These are phyloP conservation scores for Flueggea neowawraea DNA, from an alignment of 441 rosid species.

Conservation along the genomic window DNA sequence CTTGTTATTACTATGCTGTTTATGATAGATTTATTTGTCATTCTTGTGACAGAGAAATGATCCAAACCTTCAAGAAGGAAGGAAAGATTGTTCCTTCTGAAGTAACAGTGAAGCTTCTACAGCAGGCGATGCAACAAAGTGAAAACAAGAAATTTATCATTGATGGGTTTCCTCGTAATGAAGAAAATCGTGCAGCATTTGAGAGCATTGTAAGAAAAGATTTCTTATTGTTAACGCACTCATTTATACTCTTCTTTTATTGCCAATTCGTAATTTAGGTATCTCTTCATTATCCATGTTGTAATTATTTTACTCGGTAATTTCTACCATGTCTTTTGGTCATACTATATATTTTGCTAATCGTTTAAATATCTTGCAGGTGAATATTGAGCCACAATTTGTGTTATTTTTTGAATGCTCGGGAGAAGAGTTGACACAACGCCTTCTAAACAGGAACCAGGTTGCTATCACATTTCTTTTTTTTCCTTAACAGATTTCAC, in stretches of 20 bases:
- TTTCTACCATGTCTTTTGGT: not conserved
- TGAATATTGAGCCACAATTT: constrained; percentile 67
- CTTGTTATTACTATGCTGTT: not conserved
- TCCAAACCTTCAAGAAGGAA: constrained; percentile 72
- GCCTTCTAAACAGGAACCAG: constrained; percentile 78
- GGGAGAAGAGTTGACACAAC: constrained; percentile 80
- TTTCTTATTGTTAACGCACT: not conserved
- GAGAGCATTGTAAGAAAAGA: constrained; percentile 62
- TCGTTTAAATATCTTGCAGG: constrained; percentile 36
- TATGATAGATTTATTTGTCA: no score
- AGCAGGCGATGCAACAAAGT: constrained; percentile 66
- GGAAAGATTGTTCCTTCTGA: constrained; percentile 96
- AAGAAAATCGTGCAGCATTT: constrained; percentile 86
- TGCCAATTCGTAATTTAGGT: not conserved
- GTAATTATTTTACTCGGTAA: not conserved
- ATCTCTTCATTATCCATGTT: not conserved
- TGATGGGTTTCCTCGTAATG: constrained; percentile 94
- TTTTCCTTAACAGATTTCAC: not conserved
- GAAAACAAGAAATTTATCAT: constrained; percentile 78
- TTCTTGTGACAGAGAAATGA: constrained; percentile 63
- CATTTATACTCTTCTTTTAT: not conserved
- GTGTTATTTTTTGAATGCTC: constrained; percentile 75
- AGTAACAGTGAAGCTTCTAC: constrained; percentile 86
- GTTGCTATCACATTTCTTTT: constrained; percentile 30
- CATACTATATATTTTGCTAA: constrained; percentile 8